Percentiles rank a stretch among this genome's conserved stretches.
These are phyloP conservation scores for Puccinia coronata DNA, from an alignment of 1,284 basidiomycete species.

Conservation along the genomic window DNA sequence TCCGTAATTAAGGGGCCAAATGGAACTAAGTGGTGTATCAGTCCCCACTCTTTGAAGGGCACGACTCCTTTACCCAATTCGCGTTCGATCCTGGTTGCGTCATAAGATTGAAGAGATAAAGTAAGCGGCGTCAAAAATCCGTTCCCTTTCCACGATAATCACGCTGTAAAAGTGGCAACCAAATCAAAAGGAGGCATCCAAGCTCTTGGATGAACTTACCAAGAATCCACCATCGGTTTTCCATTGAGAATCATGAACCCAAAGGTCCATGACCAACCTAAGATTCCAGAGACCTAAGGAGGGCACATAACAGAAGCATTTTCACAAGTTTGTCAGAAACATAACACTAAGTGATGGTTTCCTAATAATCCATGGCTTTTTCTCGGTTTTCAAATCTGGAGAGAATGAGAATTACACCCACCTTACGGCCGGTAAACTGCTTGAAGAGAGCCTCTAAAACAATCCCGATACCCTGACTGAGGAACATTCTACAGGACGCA, in stretches of 20 bases:
- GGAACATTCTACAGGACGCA: constrained; percentile 40
- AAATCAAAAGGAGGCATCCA: not conserved
- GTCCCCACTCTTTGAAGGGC: constrained; percentile 16
- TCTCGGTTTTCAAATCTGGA: no score
- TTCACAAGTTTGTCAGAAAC: no score
- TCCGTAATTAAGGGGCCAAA: constrained; percentile 34
- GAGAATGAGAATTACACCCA: constrained; percentile 5
- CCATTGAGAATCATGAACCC: constrained; percentile 24
- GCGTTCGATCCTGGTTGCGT: not conserved
- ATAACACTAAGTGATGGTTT: no score
- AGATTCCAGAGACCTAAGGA: constrained; percentile 16
- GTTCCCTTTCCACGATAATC: no score
- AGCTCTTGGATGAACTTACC: not conserved
- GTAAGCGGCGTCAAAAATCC: no score
- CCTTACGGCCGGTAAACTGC: constrained; percentile 37
- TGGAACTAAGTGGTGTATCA: constrained; percentile 14
- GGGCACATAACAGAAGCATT: not conserved
- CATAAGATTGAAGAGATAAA: not conserved
- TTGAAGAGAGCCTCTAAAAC: constrained; percentile 32
- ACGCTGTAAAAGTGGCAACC: no score
- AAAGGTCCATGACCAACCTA: constrained; percentile 26
- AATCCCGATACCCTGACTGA: constrained; percentile 31
- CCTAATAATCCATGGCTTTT: no score
- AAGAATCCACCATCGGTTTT: constrained; percentile 34
- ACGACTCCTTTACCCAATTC: constrained; percentile 15